phyloP scores from a whole-genome alignment of 2,329 filamentous ascomycete genomes.

The Neophaeococcomyces mojaviensis region DNA sequence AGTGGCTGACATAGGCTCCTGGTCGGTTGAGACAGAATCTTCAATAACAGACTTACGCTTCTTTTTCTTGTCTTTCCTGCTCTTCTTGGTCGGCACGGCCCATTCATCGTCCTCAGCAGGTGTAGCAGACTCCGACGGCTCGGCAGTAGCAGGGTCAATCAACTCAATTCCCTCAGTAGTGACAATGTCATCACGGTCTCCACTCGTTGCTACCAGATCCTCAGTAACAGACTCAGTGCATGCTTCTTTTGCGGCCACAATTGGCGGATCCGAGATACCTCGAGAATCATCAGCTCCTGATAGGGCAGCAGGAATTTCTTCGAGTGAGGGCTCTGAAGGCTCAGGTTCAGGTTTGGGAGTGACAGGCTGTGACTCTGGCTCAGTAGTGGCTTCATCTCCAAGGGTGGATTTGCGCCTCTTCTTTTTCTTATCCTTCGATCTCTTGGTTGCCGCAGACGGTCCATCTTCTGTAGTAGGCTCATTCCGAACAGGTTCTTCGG shows the following conservation, averaged over 20 bases:
- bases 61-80: slow-evolving; percentile 23
- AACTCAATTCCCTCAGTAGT: too few relatives aligned
- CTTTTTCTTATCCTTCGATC: slow-evolving; percentile 23
- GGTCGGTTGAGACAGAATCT: not conserved
- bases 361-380: not conserved
- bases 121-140: not conserved
- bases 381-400: not conserved
- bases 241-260: too few relatives aligned
- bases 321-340: not conserved
- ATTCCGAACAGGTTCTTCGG: not conserved
- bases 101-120: slow-evolving; percentile 3
- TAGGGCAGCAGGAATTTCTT: not conserved
- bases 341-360: not conserved
- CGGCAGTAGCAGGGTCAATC: not conserved
- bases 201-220: too few relatives aligned
- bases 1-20: not conserved
- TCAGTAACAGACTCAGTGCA: too few relatives aligned
- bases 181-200: too few relatives aligned
- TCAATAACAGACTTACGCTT: not conserved
- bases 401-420: slow-evolving; percentile 6
- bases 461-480: not conserved
- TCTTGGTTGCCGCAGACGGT: slow-evolving; percentile 4
- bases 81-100: slow-evolving; percentile 7
- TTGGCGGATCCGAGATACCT: too few relatives aligned
- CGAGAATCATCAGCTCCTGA: not conserved